phyloP scores from a whole-genome alignment of 495 filamentous ascomycete genomes.

The Rusavskia elegans region DNA sequence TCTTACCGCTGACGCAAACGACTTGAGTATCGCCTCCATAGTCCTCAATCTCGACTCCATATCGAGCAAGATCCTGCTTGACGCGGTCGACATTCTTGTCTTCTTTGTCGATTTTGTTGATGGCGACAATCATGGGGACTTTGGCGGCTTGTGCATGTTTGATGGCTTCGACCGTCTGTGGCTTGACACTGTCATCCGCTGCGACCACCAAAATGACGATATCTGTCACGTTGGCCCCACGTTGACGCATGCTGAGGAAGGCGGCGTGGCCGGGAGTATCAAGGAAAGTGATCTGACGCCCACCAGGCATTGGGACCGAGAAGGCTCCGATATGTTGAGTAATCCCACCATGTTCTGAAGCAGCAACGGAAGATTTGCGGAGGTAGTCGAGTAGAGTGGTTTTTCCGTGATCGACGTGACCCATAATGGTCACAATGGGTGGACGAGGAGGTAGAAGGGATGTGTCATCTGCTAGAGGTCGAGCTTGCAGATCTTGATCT shows the following conservation, averaged over 20 bases:
- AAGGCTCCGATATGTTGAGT: conserved; percentile 99
- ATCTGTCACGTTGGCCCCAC: conserved; percentile 91
- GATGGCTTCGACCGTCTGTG: conserved; percentile 91
- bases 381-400: conserved; percentile 92
- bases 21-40: conserved; percentile 90
- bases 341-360: conserved; percentile 87
- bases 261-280: conserved; percentile 96
- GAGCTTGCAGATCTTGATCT: conserved; percentile 56
- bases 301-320: conserved; percentile 69
- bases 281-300: conserved; percentile 85
- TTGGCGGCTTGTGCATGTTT: conserved; percentile 83
- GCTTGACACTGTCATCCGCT: conserved; percentile 94
- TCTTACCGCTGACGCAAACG: conserved; percentile 82
- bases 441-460: conserved; percentile 57
- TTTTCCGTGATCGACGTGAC: conserved; percentile 97
- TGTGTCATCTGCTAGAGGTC: conserved; percentile 50
- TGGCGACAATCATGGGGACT: conserved; percentile 94
- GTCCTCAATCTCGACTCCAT: conserved; percentile 86
- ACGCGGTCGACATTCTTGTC: conserved; percentile 63
- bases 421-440: conserved; percentile 98
- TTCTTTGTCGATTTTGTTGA: conserved; percentile 92
- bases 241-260: conserved; percentile 88
- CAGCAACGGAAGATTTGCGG: conserved; percentile 80
- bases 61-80: conserved; percentile 70
- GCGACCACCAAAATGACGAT: conserved; percentile 94